A percentile compares a stretch with the other conserved stretches of the same genome.
phyloP scores from a whole-genome alignment of 495 filamentous ascomycete species.

The Lepidopterella palustris region DNA sequence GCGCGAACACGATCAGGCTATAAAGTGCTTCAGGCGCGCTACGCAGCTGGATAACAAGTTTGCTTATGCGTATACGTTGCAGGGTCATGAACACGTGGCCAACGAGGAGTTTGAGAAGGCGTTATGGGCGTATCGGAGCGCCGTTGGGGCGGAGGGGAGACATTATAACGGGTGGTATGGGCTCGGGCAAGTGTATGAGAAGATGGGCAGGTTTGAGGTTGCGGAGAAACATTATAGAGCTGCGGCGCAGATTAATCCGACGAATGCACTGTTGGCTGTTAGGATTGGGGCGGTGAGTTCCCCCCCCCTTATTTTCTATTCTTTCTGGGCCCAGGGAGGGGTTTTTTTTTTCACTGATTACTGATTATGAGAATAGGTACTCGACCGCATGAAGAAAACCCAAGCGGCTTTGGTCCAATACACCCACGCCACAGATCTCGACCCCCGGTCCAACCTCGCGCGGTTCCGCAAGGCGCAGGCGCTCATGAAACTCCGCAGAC shows the following conservation, averaged over 20 bases:
- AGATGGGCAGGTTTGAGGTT: conserved; percentile 84
- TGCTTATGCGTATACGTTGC: conserved; percentile 90
- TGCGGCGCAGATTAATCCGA: conserved; percentile 80
- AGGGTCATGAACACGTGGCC: conserved; percentile 92
- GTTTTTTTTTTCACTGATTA: background rate
- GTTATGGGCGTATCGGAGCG: conserved; percentile 71
- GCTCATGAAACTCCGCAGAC: conserved; percentile 68
- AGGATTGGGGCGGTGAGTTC: conserved; percentile 67
- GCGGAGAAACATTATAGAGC: conserved; percentile 86
- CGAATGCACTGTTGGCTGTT: conserved; percentile 81
- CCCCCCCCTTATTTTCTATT: background rate
- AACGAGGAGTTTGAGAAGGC: conserved; percentile 98
- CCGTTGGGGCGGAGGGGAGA: conserved; percentile 73
- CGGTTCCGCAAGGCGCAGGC: conserved; percentile 89
- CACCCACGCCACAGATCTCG: conserved; percentile 66
- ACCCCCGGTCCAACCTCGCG: conserved; percentile 72
- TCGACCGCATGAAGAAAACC: conserved; percentile 79
- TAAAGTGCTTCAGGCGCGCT: conserved; percentile 91
- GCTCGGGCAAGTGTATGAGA: conserved; percentile 86
- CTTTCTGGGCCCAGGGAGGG: background rate
- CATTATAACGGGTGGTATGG: conserved; percentile 99
- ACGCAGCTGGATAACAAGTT: conserved; percentile 84
- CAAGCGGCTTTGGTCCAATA: conserved; percentile 73
- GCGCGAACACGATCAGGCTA: conserved; percentile 87
- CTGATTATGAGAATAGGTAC: conserved; percentile 37